Evolutionary conservation across 331 rosid species (phyloP).

Genomic region (Malus hybrid): DNA sequence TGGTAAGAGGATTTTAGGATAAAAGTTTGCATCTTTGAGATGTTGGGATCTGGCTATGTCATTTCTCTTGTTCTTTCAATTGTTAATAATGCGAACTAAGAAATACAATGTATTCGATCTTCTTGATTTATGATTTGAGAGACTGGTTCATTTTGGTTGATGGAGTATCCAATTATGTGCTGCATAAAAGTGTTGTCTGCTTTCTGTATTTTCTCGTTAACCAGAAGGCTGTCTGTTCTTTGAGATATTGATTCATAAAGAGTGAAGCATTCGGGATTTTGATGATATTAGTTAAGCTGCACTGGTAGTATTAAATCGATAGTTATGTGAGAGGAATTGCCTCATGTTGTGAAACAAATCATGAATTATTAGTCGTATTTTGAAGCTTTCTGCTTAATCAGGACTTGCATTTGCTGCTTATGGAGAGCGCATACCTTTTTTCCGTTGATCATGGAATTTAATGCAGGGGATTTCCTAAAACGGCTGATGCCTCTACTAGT

Average conservation of each 20-base stretch:
- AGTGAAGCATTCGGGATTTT: not conserved
- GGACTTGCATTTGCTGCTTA: no score
- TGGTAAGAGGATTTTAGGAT: not conserved
- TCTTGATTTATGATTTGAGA: not conserved
- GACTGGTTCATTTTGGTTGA: not conserved
- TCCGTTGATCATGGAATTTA: not conserved
- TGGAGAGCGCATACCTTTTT: no score
- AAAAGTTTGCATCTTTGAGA: not conserved
- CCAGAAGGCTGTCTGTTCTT: not conserved
- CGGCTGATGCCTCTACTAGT: not conserved
- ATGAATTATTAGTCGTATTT: no score
- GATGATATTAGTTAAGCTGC: not conserved
- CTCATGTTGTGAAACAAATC: not conserved
- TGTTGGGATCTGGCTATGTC: not conserved
- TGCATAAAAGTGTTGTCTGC: not conserved
- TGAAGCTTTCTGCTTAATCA: no score
- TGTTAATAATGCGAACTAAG: not conserved
- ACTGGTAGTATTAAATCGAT: not conserved
- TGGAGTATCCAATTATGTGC: not conserved
- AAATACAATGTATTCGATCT: not conserved
- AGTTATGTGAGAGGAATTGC: not conserved
- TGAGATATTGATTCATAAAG: not conserved
- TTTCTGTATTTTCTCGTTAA: not conserved
- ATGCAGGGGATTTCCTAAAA: not conserved
- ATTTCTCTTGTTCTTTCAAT: not conserved